Evolutionary conservation across 306 rosid species (phyloP).

Genomic region (Geum urbanum): DNA sequence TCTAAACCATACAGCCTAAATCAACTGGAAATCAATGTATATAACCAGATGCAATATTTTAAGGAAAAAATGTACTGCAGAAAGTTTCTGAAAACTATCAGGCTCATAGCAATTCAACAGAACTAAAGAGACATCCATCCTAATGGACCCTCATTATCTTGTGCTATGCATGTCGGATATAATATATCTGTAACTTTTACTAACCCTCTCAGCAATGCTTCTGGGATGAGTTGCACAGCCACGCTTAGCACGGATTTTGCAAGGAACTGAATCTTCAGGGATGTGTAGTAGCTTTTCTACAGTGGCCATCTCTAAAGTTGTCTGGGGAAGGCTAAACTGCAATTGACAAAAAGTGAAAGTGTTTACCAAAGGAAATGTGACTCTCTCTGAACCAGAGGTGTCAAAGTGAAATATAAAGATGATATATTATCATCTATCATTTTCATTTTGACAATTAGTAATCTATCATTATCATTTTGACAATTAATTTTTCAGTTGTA

Average conservation of each 20-base stretch:
- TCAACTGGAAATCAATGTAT: background rate
- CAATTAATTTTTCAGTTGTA: background rate
- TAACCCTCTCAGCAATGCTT: conserved; percentile 94
- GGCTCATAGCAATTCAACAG: background rate
- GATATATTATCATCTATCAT: background rate
- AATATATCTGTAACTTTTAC: conserved; percentile 15
- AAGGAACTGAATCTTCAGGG: conserved; percentile 90
- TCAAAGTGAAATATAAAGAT: background rate
- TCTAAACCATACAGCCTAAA: background rate
- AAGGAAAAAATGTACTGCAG: background rate
- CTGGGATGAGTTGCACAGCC: conserved; percentile 99
- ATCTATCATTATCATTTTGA: background rate
- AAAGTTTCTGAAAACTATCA: background rate
- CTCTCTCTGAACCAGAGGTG: background rate
- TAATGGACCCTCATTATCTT: background rate
- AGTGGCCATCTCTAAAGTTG: conserved; percentile 72
- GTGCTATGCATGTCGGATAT: background rate
- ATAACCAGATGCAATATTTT: background rate
- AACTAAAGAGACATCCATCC: background rate
- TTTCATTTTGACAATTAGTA: background rate
- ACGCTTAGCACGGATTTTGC: conserved; percentile 97
- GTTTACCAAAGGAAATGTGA: background rate
- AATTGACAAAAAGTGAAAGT: conserved; percentile 15
- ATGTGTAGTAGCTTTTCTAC: conserved; percentile 72
- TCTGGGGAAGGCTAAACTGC: conserved; percentile 87